Conservation (phyloP, 805 yeast genomes). For the Nakazawaea wickerhamii region DNA sequence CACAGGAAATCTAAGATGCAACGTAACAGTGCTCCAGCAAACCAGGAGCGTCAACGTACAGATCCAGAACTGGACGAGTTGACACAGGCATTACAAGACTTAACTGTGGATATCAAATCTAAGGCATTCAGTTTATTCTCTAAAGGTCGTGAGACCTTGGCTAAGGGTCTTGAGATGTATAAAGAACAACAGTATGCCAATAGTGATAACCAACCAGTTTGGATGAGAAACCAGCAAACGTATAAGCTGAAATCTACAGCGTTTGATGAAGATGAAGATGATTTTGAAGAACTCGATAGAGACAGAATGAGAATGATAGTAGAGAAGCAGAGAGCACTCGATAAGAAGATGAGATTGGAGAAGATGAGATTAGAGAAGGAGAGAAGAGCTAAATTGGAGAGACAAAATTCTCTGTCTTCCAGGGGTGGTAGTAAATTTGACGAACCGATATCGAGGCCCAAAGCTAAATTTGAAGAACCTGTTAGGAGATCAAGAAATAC, state of each 20-base stretch:
- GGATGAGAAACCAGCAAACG: constrained; percentile 62
- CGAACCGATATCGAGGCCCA: neutral
- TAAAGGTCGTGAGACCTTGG: constrained; percentile 54
- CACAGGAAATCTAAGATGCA: constrained; percentile 29
- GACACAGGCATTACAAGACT: constrained; percentile 39
- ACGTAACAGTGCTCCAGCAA: neutral
- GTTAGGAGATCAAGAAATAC: neutral
- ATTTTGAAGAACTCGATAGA: constrained; percentile 39
- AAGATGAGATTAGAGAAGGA: constrained; percentile 19
- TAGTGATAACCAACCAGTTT: constrained; percentile 48
- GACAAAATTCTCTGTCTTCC: neutral
- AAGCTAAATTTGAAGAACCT: constrained; percentile 8
- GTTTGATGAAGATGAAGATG: constrained; percentile 35
- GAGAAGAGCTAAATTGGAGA: constrained; percentile 14
- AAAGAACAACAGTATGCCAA: constrained; percentile 30
- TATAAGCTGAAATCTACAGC: constrained; percentile 36
- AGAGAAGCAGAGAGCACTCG: constrained; percentile 34
- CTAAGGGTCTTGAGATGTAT: constrained; percentile 57
- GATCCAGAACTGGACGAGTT: constrained; percentile 26
- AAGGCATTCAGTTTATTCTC: constrained; percentile 56
- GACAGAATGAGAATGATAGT: constrained; percentile 36
- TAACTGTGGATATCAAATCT: constrained; percentile 50
- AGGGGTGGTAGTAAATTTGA: neutral
- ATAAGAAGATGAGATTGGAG: constrained; percentile 21
- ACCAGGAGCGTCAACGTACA: neutral